phyloP scores from a whole-genome alignment of 495 filamentous ascomycete genomes.

The Entonaema liquescens region DNA sequence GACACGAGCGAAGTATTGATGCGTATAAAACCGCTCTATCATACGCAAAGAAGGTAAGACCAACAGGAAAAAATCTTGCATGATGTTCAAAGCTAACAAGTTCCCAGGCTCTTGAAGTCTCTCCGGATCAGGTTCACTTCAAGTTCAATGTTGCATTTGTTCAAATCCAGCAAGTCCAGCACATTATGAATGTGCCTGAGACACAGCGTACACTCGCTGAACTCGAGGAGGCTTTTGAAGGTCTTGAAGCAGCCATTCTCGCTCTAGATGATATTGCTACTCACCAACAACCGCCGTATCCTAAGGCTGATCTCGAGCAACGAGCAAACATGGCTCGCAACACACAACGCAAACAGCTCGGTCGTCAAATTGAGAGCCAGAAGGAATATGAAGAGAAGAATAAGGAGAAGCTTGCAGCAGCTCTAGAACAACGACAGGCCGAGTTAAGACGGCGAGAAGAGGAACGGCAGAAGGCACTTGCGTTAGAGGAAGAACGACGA shows the following conservation, averaged over 20 bases:
- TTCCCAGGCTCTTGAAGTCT: slow-evolving; percentile 72
- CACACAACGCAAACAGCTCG: slow-evolving; percentile 90
- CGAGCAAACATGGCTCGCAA: slow-evolving; percentile 96
- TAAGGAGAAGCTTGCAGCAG: slow-evolving; percentile 79
- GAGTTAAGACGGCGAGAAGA: slow-evolving; percentile 79
- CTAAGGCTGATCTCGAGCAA: slow-evolving; percentile 86
- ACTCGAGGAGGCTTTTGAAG: slow-evolving; percentile 76
- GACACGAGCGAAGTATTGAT: slow-evolving; percentile 76
- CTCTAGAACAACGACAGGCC: slow-evolving; percentile 77
- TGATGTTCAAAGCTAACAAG: slow-evolving; percentile 38
- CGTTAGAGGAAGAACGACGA: slow-evolving; percentile 72
- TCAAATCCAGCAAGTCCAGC: slow-evolving; percentile 87
- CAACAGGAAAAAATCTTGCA: background rate
- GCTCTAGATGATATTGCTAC: slow-evolving; percentile 80
- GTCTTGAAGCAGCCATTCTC: slow-evolving; percentile 91
- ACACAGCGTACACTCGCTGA: slow-evolving; percentile 79
- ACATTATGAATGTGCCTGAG: slow-evolving; percentile 77
- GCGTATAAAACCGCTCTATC: slow-evolving; percentile 89
- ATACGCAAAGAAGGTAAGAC: slow-evolving; percentile 76
- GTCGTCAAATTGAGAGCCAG: slow-evolving; percentile 82
- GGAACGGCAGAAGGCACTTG: slow-evolving; percentile 69
- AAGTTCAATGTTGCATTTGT: slow-evolving; percentile 99
- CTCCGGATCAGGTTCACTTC: slow-evolving; percentile 85
- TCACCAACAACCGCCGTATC: slow-evolving; percentile 87
- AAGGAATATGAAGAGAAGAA: slow-evolving; percentile 94